Percentiles rank a stretch among this genome's conserved stretches.
Evolutionary conservation across 2,329 filamentous ascomycete genomes (phyloP).

Genomic region (Claviceps purpurea): DNA sequence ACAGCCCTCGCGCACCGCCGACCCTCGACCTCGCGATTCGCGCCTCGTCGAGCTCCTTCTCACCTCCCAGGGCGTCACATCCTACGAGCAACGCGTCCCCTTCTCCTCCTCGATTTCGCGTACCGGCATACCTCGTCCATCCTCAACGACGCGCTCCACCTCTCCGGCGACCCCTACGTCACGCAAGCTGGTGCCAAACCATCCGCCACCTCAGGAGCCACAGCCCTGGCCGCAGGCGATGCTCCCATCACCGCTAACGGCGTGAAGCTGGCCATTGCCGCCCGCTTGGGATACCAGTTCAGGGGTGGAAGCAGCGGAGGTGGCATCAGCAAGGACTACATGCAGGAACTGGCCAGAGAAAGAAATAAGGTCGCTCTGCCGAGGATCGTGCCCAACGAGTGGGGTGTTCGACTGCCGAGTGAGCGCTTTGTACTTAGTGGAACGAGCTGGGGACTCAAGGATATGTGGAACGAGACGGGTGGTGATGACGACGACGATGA

Average conservation of each 20-base stretch:
- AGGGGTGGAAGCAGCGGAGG: constrained; percentile 37
- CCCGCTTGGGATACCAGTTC: constrained; percentile 57
- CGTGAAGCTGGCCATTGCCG: constrained; percentile 59
- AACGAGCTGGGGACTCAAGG: constrained; percentile 49
- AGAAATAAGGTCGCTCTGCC: constrained; percentile 55
- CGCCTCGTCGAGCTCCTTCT: constrained; percentile 70
- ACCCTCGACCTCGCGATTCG: constrained; percentile 59
- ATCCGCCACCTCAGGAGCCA: constrained; percentile 34
- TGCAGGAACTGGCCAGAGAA: constrained; percentile 60
- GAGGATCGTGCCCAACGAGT: constrained; percentile 48
- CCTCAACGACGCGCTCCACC: constrained; percentile 56
- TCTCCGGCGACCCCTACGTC: constrained; percentile 55
- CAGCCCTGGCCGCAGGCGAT: constrained; percentile 34
- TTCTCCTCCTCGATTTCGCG: constrained; percentile 74
- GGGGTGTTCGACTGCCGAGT: constrained; percentile 52
- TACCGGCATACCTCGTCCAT: constrained; percentile 68
- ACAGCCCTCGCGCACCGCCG: constrained; percentile 23
- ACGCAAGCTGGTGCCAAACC: constrained; percentile 40
- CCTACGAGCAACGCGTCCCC: constrained; percentile 69
- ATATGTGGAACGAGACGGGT: constrained; percentile 40
- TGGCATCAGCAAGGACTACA: constrained; percentile 58
- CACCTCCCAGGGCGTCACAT: constrained; percentile 62
- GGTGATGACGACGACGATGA: constrained; percentile 28
- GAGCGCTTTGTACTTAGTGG: constrained; percentile 57
- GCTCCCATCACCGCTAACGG: constrained; percentile 51